A percentile compares a stretch with the other conserved stretches of the same genome.
Evolutionary conservation across 1,284 basidiomycete species (phyloP).

Genomic region (Ustilago esculenta): DNA sequence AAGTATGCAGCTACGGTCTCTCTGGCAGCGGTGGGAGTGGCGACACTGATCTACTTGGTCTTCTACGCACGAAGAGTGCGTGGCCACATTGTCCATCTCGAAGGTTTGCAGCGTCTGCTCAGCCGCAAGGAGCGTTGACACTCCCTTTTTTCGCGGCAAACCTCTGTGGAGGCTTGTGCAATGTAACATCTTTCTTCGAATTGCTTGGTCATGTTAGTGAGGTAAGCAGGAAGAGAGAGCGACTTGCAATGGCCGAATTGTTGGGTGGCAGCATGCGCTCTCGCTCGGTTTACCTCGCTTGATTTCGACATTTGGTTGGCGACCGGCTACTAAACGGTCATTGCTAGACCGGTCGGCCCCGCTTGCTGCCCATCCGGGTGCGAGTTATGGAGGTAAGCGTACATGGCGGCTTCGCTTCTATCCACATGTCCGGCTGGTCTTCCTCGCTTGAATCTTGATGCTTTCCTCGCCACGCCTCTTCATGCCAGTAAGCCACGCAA

Average conservation of each 20-base stretch:
- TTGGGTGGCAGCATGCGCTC: slow-evolving; percentile 8
- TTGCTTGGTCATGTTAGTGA: too few relatives aligned
- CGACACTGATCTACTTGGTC: slow-evolving; percentile 52
- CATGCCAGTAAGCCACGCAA: too few relatives aligned
- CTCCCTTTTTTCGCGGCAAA: not conserved
- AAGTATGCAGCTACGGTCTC: slow-evolving; percentile 52
- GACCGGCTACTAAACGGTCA: not conserved
- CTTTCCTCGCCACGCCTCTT: too few relatives aligned
- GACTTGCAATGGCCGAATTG: slow-evolving; percentile 10
- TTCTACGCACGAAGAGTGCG: slow-evolving; percentile 53
- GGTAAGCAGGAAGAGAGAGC: slow-evolving; percentile 3
- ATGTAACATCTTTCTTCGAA: too few relatives aligned
- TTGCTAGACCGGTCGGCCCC: slow-evolving; percentile 2
- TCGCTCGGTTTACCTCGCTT: not conserved
- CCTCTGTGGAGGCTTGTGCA: too few relatives aligned
- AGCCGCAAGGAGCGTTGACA: slow-evolving; percentile 34
- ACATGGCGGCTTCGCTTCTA: not conserved
- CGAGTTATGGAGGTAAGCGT: not conserved
- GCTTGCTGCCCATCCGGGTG: too few relatives aligned
- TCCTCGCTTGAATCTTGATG: slow-evolving; percentile 17
- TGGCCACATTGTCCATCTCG: slow-evolving; percentile 58
- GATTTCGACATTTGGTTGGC: not conserved
- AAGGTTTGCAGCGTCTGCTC: slow-evolving; percentile 35
- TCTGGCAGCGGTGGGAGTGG: slow-evolving; percentile 41
- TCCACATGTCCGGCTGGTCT: slow-evolving; percentile 10